These are phyloP conservation scores for Chalciporus piperatus DNA, from an alignment of 768 basidiomycete species.

Conservation along the genomic window DNA sequence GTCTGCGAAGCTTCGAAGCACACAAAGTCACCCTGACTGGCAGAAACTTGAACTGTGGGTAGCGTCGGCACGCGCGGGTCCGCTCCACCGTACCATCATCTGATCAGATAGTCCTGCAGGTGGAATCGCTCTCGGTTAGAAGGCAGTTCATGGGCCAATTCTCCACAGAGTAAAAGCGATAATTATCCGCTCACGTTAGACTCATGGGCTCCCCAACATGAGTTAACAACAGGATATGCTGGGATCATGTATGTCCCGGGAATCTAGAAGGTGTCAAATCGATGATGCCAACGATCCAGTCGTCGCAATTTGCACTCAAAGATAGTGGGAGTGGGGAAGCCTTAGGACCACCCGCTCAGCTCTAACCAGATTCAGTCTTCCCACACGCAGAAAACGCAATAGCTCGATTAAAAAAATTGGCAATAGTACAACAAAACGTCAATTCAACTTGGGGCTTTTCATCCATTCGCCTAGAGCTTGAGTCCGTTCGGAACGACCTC, in stretches of 20 bases:
- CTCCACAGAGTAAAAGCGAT: neutral
- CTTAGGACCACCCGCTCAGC: too few relatives aligned
- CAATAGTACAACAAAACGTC: neutral
- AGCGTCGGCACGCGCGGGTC: neutral
- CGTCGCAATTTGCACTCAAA: too few relatives aligned
- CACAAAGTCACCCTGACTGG: neutral
- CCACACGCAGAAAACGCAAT: too few relatives aligned
- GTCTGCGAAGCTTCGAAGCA: neutral
- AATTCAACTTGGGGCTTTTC: neutral
- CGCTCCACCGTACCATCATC: neutral
- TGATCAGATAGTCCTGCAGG: neutral
- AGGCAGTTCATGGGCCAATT: neutral
- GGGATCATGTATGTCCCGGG: too few relatives aligned
- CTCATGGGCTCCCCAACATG: too few relatives aligned
- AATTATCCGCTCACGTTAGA: neutral
- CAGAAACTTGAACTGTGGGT: neutral
- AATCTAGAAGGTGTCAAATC: too few relatives aligned
- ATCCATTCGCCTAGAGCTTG: slow-evolving; percentile 17
- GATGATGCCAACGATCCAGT: too few relatives aligned
- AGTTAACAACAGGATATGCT: too few relatives aligned
- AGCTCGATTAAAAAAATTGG: slow-evolving; percentile 1
- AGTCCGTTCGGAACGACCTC: slow-evolving; percentile 46
- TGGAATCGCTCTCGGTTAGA: neutral
- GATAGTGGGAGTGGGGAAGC: too few relatives aligned
- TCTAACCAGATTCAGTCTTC: too few relatives aligned